These are phyloP conservation scores for Candida taoyuanica DNA, from an alignment of 805 yeast species.

Conservation along the genomic window DNA sequence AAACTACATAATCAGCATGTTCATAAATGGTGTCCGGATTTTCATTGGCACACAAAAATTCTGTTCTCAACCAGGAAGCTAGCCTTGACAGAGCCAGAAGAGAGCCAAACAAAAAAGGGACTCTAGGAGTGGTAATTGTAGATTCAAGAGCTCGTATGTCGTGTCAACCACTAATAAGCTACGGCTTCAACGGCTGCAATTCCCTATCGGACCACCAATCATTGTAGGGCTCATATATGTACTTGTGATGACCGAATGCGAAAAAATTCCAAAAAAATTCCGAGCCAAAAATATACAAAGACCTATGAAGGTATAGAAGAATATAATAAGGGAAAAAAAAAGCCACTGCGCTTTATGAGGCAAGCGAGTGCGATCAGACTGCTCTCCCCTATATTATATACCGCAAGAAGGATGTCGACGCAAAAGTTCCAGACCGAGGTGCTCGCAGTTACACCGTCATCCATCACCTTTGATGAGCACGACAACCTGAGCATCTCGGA, in stretches of 20 bases:
- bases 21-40: neutral
- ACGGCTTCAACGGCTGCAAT: too few relatives aligned
- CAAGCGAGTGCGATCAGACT: neutral
- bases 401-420: too few relatives aligned
- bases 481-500: conserved; percentile 44
- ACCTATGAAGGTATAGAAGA: too few relatives aligned
- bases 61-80: too few relatives aligned
- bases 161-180: too few relatives aligned
- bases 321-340: neutral
- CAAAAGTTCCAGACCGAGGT: conserved; percentile 13
- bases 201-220: too few relatives aligned
- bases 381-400: neutral
- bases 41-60: neutral
- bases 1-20: too few relatives aligned
- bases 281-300: too few relatives aligned
- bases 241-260: neutral
- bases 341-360: neutral
- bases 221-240: neutral
- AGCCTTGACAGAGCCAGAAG: too few relatives aligned
- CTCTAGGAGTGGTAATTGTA: too few relatives aligned
- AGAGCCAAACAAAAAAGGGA: too few relatives aligned
- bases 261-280: neutral
- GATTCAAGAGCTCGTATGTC: too few relatives aligned
- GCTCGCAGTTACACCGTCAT: conserved; percentile 18
- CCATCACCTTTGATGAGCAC: conserved; percentile 19